Conservation (phyloP, 192 early-diverging fungal genomes). For the Coemansia sp. region DNA sequence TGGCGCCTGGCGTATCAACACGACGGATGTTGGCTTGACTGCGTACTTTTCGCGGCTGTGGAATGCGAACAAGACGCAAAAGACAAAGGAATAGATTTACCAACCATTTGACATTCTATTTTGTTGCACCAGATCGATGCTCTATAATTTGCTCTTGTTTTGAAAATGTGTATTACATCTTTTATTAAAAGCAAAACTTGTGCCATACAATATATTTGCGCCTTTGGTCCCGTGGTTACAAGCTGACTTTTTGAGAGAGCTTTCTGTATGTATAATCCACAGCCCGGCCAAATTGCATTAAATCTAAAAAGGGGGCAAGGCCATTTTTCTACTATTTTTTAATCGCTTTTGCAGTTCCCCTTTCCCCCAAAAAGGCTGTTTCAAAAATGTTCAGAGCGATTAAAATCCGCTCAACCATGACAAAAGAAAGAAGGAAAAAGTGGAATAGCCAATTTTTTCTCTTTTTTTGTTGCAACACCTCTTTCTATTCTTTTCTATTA, state of each 20-base stretch:
- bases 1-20: conserved; percentile 94
- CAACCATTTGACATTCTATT: too few relatives aligned
- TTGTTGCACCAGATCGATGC: too few relatives aligned
- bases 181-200: too few relatives aligned
- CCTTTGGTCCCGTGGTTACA: too few relatives aligned
- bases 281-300: conserved; percentile 11
- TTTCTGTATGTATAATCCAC: background rate
- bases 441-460: background rate
- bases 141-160: too few relatives aligned
- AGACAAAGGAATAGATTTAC: background rate
- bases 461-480: conserved; percentile 1
- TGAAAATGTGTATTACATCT: too few relatives aligned
- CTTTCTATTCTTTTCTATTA: too few relatives aligned
- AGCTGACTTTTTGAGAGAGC: too few relatives aligned
- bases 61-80: conserved; percentile 62
- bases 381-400: conserved; percentile 6
- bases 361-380: background rate
- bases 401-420: background rate
- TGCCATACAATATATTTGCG: too few relatives aligned
- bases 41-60: conserved; percentile 81
- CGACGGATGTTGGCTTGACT: conserved; percentile 91
- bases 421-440: conserved; percentile 3
- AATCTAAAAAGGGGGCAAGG: conserved; percentile 1
- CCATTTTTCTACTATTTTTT: background rate
- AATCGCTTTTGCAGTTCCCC: background rate